Conservation (phyloP, 2,329 filamentous ascomycete genomes). For the Arthrobotrys sinensis region DNA sequence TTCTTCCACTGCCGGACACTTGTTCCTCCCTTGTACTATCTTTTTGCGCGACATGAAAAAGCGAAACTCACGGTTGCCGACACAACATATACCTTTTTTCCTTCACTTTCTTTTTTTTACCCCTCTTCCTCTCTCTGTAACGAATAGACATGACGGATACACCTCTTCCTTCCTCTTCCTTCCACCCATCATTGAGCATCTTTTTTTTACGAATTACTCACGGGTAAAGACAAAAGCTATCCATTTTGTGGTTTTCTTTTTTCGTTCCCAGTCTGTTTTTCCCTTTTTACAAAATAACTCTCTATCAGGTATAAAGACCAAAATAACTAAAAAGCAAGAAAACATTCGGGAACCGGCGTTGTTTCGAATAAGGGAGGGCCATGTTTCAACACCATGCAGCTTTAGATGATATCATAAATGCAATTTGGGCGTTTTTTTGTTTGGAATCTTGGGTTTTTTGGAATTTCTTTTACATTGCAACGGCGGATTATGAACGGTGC, state of each 20-base stretch:
- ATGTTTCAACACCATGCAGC: slow-evolving; percentile 62
- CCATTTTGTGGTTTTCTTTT: slow-evolving; percentile 30
- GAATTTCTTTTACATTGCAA: slow-evolving; percentile 15
- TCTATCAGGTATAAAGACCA: slow-evolving; percentile 55
- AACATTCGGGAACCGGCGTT: slow-evolving; percentile 57
- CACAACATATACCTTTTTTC: slow-evolving; percentile 27
- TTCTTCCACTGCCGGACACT: slow-evolving; percentile 61
- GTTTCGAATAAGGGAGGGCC: slow-evolving; percentile 62
- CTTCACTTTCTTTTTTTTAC: slow-evolving; percentile 2
- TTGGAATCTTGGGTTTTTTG: slow-evolving; percentile 23
- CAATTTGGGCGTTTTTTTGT: slow-evolving; percentile 61
- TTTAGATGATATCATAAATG: slow-evolving; percentile 62
- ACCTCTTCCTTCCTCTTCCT: slow-evolving; percentile 1
- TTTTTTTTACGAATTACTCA: slow-evolving; percentile 10
- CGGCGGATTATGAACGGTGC: slow-evolving; percentile 51
- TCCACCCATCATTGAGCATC: slow-evolving; percentile 30
- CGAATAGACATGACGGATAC: slow-evolving; percentile 55
- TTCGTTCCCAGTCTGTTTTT: slow-evolving; percentile 8
- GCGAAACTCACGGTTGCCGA: slow-evolving; percentile 61
- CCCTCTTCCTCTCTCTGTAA: slow-evolving; percentile 22
- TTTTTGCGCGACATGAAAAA: slow-evolving; percentile 62
- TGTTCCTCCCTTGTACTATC: slow-evolving; percentile 62
- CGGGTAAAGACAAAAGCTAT: slow-evolving; percentile 49
- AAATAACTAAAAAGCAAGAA: slow-evolving; percentile 22
- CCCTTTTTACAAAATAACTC: slow-evolving; percentile 21